phyloP scores from a whole-genome alignment of 331 rosid genomes.

The Acacia concinna region DNA sequence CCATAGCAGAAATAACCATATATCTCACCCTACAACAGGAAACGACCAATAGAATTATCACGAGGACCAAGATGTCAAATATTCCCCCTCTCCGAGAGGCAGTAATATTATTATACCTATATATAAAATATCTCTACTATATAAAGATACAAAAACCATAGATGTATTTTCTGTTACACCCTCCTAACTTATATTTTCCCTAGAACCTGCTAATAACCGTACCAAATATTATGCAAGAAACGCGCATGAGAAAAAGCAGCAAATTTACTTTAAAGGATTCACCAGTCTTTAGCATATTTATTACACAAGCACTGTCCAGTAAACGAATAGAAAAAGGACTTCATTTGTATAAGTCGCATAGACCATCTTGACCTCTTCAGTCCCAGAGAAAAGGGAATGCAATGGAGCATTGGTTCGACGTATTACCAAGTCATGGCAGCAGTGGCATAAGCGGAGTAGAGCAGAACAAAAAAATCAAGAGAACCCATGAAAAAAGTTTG shows the following conservation, averaged over 20 bases:
- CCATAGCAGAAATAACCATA: background rate
- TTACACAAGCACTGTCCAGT: background rate
- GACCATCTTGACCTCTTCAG: background rate
- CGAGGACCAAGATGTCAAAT: background rate
- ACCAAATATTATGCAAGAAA: background rate
- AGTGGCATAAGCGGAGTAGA: background rate
- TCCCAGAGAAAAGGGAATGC: background rate
- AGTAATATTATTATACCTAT: background rate
- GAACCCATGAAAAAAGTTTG: background rate
- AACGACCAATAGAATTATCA: background rate
- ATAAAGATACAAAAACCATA: background rate
- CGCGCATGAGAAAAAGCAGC: background rate
- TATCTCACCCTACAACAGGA: background rate
- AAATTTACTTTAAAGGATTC: background rate
- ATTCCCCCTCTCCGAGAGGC: background rate
- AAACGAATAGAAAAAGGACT: background rate
- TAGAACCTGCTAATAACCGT: background rate
- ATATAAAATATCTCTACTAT: background rate
- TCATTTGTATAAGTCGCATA: background rate
- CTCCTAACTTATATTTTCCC: background rate
- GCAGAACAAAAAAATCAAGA: background rate
- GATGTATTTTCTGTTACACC: background rate
- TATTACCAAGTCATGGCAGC: background rate
- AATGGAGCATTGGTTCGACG: background rate
- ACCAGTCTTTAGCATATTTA: background rate